A percentile compares a stretch with the other conserved stretches of the same genome.
Conservation (phyloP, 1,284 basidiomycete species). For the Tilletia caries region DNA sequence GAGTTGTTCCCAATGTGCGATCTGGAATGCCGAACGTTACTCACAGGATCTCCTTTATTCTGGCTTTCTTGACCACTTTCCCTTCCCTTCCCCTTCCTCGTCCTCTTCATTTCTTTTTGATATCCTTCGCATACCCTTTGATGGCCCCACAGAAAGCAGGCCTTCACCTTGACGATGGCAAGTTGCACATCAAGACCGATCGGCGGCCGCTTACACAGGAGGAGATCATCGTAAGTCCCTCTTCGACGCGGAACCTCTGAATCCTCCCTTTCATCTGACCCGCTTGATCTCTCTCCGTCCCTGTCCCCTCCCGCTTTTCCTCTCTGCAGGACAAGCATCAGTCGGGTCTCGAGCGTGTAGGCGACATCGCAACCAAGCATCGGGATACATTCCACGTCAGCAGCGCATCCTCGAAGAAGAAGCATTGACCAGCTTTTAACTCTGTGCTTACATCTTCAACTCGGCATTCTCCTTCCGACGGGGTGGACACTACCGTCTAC, state of each 20-base stretch:
- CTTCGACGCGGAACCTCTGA: too few species aligned
- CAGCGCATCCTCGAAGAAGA: neutral
- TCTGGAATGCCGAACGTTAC: too few species aligned
- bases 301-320: neutral
- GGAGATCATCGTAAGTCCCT: constrained; percentile 11
- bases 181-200: neutral
- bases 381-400: constrained; percentile 3
- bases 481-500: too few species aligned
- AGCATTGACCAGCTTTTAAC: neutral
- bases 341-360: constrained; percentile 5
- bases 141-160: neutral
- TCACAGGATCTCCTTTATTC: neutral
- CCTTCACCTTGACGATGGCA: neutral
- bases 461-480: too few species aligned
- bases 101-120: too few species aligned
- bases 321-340: constrained; percentile 10
- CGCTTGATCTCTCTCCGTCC: too few species aligned
- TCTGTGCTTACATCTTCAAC: too few species aligned
- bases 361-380: constrained; percentile 11
- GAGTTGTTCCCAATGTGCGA: neutral
- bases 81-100: too few species aligned
- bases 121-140: neutral
- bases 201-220: neutral
- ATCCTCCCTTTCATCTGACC: too few species aligned
- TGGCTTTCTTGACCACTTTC: neutral